Base-by-base conservation (phyloP, 139 green algal genomes). In the Spirogloea muscicola region DNA sequence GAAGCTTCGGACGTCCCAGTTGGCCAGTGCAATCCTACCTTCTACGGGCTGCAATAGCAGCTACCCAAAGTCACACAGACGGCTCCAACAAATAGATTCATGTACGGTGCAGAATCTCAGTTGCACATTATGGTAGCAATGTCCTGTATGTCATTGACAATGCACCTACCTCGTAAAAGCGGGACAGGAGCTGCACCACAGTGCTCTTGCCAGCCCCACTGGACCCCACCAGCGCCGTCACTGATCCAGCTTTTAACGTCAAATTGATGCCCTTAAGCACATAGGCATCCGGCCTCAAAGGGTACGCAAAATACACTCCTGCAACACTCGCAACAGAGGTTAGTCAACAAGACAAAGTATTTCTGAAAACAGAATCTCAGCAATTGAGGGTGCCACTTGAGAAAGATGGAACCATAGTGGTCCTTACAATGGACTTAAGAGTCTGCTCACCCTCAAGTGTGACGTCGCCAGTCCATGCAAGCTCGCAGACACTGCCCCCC, bases 131-230 rank as follows among this genome's bases (percentile, higher is more conserved):
- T n/a, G n/a, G n/a, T n/a, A n/a, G n/a, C n/a, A n/a, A n/a, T n/a
- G n/a, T n/a, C n/a, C n/a, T n/a, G n/a, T n/a, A n/a, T n/a, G n/a
- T n/a, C n/a, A n/a, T n/a, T n/a, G n/a, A n/a, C n/a, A n/a, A n/a
- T n/a, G n/a, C n/a, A n/a, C n/a, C n/a, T n/a, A 77, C 16, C 7
- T 97, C 91, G 62, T 98, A 98, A 76, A 96, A 96, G 36, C 92
- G 84, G 79, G 93, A 82, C 9, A 96, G 77, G 1, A 98, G 89
- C 49, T 80, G 75, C 16, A 96, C 82, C 16, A 96, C 86, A 1
- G 93, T 97, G 63, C 74, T 89, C 80, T 98, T 98, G 74, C 94
- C 92, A 59, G 84, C 89, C 31, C 93, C 93, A 49, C 77, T 90
- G 77, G 85, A 83, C 48, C 93, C 92, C 29, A 96, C 92, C 34